Percentiles rank a stretch among this genome's conserved stretches.
Conservation (phyloP, 805 yeast species). For the Zygoascus tannicola region DNA sequence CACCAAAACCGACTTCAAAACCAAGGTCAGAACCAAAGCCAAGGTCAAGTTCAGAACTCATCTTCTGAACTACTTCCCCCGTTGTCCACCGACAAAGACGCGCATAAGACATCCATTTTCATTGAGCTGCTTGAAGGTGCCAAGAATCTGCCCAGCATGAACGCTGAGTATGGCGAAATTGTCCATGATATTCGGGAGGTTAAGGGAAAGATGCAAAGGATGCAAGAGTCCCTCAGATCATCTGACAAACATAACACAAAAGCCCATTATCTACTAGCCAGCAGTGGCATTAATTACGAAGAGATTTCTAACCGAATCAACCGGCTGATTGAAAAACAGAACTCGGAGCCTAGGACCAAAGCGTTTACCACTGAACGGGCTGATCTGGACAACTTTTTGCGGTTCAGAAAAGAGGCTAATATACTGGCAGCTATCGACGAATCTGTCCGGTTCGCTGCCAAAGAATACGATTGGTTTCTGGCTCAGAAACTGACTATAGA, state of each 20-base stretch:
- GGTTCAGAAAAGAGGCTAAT: constrained; percentile 69
- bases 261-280: constrained; percentile 77
- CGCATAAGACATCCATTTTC: constrained; percentile 33
- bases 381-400: constrained; percentile 45
- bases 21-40: no score
- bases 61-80: no score
- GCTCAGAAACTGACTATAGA: constrained; percentile 65
- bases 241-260: constrained; percentile 31
- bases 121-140: constrained; percentile 74
- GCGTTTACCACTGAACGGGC: constrained; percentile 11
- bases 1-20: no score
- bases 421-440: constrained; percentile 77
- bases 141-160: constrained; percentile 55
- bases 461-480: constrained; percentile 73
- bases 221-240: constrained; percentile 49
- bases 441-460: constrained; percentile 59
- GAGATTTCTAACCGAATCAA: constrained; percentile 55
- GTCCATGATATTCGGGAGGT: constrained; percentile 75
- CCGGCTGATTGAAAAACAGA: constrained; percentile 29
- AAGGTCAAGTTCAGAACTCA: no score
- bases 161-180: constrained; percentile 66
- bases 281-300: constrained; percentile 80
- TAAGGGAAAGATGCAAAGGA: constrained; percentile 51
- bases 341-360: constrained; percentile 23
- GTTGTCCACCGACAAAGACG: no score